These are phyloP conservation scores for Tieghemiomyces parasiticus DNA, from an alignment of 192 early-diverging fungal species.

Conservation along the genomic window DNA sequence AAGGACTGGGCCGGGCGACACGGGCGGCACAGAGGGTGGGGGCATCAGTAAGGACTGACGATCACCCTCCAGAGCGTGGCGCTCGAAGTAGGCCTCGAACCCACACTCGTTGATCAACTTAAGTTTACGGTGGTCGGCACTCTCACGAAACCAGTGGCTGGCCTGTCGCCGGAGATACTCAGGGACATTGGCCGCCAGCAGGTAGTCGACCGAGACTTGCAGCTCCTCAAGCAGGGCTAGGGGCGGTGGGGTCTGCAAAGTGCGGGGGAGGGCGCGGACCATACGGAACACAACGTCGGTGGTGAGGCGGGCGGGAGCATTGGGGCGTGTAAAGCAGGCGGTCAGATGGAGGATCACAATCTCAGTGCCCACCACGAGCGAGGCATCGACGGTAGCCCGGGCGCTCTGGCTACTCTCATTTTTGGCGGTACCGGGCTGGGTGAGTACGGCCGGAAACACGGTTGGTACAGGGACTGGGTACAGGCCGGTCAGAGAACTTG, in stretches of 20 bases:
- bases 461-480: constrained; percentile 7
- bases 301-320: neutral
- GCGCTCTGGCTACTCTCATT: too few species aligned
- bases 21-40: too few species aligned
- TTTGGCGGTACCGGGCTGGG: neutral
- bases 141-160: constrained; percentile 12
- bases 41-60: neutral
- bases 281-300: neutral
- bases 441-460: constrained; percentile 1
- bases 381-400: constrained; percentile 7
- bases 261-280: constrained; percentile 2
- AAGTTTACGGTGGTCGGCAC: constrained; percentile 10
- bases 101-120: neutral
- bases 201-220: constrained; percentile 8
- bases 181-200: neutral
- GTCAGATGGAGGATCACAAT: neutral
- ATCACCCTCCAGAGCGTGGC: neutral
- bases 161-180: neutral
- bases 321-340: neutral
- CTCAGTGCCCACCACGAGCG: constrained; percentile 4
- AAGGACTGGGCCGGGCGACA: too few species aligned
- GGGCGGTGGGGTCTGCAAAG: constrained; percentile 5
- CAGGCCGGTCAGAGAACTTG: neutral
- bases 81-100: constrained; percentile 4
- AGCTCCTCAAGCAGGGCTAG: constrained; percentile 1